Evolutionary conservation across 345 rosid genomes (phyloP).

Genomic region (Carallia pectinifolia): DNA sequence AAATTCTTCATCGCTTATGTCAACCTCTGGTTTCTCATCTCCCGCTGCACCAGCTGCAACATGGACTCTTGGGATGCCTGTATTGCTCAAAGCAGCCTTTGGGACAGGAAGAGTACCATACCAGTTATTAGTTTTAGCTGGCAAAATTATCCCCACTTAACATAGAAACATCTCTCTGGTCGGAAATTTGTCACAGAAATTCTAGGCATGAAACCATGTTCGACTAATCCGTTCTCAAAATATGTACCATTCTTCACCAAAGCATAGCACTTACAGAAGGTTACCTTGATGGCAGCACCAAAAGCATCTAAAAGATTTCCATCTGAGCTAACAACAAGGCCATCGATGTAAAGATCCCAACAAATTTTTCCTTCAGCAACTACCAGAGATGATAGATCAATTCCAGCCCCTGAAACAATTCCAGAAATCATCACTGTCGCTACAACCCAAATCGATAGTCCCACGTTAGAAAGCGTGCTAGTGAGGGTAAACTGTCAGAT

Average conservation of each 20-base stretch:
- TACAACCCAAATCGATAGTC: not conserved
- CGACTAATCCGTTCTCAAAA: not conserved
- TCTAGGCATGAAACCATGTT: not conserved
- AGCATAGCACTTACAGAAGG: too few species aligned
- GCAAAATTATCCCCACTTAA: not conserved
- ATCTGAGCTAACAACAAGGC: constrained; percentile 81
- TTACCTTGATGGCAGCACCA: constrained; percentile 85
- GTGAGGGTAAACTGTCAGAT: not conserved
- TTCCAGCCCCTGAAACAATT: constrained; percentile 68
- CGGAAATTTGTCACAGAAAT: not conserved
- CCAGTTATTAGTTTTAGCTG: not conserved
- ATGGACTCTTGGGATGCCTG: constrained; percentile 75
- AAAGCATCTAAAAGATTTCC: constrained; percentile 81
- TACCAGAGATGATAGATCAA: constrained; percentile 66
- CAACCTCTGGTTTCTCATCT: constrained; percentile 86
- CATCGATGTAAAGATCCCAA: constrained; percentile 90
- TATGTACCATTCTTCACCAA: too few species aligned
- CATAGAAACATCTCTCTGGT: not conserved
- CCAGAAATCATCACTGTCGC: constrained; percentile 6
- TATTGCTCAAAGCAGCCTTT: constrained; percentile 94
- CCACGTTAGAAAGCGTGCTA: not conserved
- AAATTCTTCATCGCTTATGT: constrained; percentile 93
- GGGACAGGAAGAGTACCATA: constrained; percentile 9
- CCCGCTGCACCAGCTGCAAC: constrained; percentile 49
- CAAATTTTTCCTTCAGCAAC: constrained; percentile 79